Percentiles rank a stretch among this genome's conserved stretches.
Conservation (phyloP, 2,329 filamentous ascomycete species). For the Sclerotiophoma versabilis region DNA sequence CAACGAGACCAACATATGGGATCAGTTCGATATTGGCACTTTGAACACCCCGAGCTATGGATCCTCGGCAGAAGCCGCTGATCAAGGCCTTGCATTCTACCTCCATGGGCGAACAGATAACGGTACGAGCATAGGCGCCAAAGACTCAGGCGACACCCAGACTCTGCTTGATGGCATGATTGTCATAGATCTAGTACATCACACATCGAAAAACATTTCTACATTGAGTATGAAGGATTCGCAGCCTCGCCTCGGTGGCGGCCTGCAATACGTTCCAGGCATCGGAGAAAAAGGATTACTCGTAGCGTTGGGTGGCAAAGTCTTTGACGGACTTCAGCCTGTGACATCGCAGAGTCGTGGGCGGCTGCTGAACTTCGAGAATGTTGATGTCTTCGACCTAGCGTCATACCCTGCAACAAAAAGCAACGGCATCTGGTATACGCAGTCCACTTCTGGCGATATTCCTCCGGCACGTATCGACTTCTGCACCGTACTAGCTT, state of each 20-base stretch:
- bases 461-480: constrained; percentile 54
- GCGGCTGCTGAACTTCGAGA: constrained; percentile 38
- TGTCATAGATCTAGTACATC: constrained; percentile 46
- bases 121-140: constrained; percentile 32
- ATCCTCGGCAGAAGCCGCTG: constrained; percentile 44
- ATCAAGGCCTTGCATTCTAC: constrained; percentile 48
- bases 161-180: constrained; percentile 48
- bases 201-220: constrained; percentile 49
- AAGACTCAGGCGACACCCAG: constrained; percentile 14
- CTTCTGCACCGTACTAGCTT: constrained; percentile 52
- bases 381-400: constrained; percentile 52
- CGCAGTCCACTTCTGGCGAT: constrained; percentile 52
- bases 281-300: constrained; percentile 48
- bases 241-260: constrained; percentile 44
- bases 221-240: constrained; percentile 38
- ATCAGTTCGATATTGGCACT: constrained; percentile 21
- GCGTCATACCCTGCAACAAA: constrained; percentile 31
- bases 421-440: constrained; percentile 51
- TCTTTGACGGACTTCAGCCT: constrained; percentile 14
- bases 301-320: constrained; percentile 47
- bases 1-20: constrained; percentile 23
- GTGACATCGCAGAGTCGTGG: constrained; percentile 21
- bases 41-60: constrained; percentile 40
- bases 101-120: constrained; percentile 48
- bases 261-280: constrained; percentile 45